These are phyloP conservation scores for Niveomyces coronatus DNA, from an alignment of 2,329 filamentous ascomycete species.

Conservation along the genomic window DNA sequence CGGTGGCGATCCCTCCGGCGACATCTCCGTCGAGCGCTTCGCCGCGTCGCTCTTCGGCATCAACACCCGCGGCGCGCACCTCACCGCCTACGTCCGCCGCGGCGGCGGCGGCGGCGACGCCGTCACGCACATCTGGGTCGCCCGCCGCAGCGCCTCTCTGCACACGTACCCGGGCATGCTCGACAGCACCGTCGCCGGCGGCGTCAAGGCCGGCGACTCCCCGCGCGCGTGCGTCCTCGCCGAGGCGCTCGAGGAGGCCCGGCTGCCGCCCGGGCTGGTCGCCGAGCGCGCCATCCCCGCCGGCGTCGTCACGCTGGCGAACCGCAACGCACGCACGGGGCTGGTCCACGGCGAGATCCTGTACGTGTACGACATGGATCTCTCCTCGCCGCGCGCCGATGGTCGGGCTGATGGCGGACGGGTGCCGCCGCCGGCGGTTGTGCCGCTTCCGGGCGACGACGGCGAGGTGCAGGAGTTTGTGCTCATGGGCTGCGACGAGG, in stretches of 20 bases:
- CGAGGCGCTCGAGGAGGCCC: slow-evolving; percentile 64
- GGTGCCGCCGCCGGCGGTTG: slow-evolving; percentile 55
- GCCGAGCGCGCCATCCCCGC: slow-evolving; percentile 15
- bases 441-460: slow-evolving; percentile 60
- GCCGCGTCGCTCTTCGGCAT: slow-evolving; percentile 57
- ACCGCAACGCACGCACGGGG: slow-evolving; percentile 17
- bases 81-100: slow-evolving; percentile 49
- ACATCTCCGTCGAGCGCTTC: slow-evolving; percentile 56
- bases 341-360: slow-evolving; percentile 30
- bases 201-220: slow-evolving; percentile 55
- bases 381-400: slow-evolving; percentile 37
- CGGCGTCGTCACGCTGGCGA: slow-evolving; percentile 26
- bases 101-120: slow-evolving; percentile 25
- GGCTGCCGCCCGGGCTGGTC: slow-evolving; percentile 22
- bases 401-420: slow-evolving; percentile 2
- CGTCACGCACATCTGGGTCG: slow-evolving; percentile 57
- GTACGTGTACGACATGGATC: slow-evolving; percentile 68
- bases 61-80: slow-evolving; percentile 53
- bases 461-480: slow-evolving; percentile 65
- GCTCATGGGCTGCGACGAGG: slow-evolving; percentile 50
- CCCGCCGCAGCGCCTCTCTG: slow-evolving; percentile 53
- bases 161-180: slow-evolving; percentile 65
- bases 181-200: slow-evolving; percentile 73
- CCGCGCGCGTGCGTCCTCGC: slow-evolving; percentile 60
- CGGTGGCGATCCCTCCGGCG: no score